These are phyloP conservation scores for Penicillium corylophilum DNA, from an alignment of 2,329 filamentous ascomycete species.

Conservation along the genomic window DNA sequence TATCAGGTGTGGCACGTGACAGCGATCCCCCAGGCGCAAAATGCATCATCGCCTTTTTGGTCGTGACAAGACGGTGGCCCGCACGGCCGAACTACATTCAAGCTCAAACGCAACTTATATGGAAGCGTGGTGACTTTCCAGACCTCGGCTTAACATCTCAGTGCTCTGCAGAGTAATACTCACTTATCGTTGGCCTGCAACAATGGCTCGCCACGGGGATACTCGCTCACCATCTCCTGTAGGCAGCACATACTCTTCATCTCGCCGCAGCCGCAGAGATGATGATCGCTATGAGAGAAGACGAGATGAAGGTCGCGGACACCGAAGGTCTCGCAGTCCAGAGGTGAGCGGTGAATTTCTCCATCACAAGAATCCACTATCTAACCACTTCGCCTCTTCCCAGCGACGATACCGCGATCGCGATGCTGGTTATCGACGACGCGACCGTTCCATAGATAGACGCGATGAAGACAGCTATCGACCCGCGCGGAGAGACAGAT, in stretches of 20 bases:
- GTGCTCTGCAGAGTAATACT: constrained; percentile 46
- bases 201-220: constrained; percentile 62
- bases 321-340: constrained; percentile 49
- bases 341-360: constrained; percentile 39
- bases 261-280: constrained; percentile 61
- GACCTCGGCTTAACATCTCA: constrained; percentile 19
- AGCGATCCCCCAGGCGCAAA: constrained; percentile 17
- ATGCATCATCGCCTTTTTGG: constrained; percentile 7
- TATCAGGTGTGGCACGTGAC: constrained; percentile 15
- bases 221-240: constrained; percentile 88
- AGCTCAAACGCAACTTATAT: constrained; percentile 8
- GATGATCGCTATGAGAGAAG: constrained; percentile 54
- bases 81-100: constrained; percentile 1
- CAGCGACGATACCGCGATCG: constrained; percentile 55
- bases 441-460: constrained; percentile 65
- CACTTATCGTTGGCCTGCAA: constrained; percentile 54
- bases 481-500: constrained; percentile 60
- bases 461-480: constrained; percentile 62
- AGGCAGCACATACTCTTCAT: constrained; percentile 77
- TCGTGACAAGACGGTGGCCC: not conserved
- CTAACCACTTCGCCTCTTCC: not conserved
- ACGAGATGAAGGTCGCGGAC: constrained; percentile 51
- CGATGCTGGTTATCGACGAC: constrained; percentile 60
- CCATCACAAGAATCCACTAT: not conserved
- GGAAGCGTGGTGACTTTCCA: constrained; percentile 27